These are phyloP conservation scores for Tulasnella calospora DNA, from an alignment of 768 basidiomycete genomes.

Conservation along the genomic window DNA sequence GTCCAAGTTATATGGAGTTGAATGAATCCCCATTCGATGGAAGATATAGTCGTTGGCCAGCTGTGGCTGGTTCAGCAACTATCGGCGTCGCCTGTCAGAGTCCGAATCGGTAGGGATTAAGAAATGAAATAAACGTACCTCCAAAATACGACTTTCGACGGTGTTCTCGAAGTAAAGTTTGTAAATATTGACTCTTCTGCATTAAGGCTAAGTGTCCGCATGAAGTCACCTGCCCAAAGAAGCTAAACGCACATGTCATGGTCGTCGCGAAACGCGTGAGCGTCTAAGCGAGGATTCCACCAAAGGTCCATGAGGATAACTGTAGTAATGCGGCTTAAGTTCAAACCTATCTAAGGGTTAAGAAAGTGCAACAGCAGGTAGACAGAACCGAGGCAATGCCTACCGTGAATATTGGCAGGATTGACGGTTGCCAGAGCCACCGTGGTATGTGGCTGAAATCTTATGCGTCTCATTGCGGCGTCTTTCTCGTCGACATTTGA, in stretches of 20 bases:
- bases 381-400: not conserved
- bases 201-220: not conserved
- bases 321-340: not conserved
- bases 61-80: not conserved
- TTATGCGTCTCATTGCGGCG: not conserved
- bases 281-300: not conserved
- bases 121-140: not conserved
- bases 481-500: not conserved
- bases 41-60: not conserved
- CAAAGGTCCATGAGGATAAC: not conserved
- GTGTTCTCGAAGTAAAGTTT: not conserved
- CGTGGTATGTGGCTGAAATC: not conserved
- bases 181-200: not conserved
- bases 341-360: not conserved
- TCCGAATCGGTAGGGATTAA: too few relatives aligned
- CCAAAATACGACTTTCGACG: not conserved
- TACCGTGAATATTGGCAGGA: not conserved
- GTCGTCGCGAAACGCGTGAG: not conserved
- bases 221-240: not conserved
- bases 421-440: not conserved
- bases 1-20: not conserved
- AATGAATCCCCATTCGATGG: not conserved
- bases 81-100: not conserved
- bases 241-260: not conserved
- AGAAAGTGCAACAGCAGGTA: not conserved